Conservation (phyloP, 768 basidiomycete species). For the Trametes punicea region DNA sequence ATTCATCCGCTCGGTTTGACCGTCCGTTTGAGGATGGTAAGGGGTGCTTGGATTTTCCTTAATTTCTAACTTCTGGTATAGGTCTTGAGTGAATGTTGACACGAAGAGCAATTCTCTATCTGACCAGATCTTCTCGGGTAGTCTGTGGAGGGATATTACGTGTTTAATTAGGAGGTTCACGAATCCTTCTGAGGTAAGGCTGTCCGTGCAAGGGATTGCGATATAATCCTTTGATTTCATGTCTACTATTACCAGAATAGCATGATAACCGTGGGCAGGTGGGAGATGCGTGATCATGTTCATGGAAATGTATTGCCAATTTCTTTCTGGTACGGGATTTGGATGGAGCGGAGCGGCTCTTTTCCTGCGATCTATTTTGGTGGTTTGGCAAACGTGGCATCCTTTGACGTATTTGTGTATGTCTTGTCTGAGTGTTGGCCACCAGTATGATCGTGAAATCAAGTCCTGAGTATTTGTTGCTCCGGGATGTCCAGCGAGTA, state of each 20-base stretch:
- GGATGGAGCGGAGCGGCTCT: constrained; percentile 18
- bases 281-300: constrained; percentile 26
- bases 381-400: constrained; percentile 29
- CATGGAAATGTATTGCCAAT: constrained; percentile 9
- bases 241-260: constrained; percentile 20
- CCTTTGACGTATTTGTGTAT: constrained; percentile 27
- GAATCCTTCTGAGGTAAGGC: constrained; percentile 21
- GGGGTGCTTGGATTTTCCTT: constrained; percentile 35
- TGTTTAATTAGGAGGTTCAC: constrained; percentile 18
- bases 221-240: constrained; percentile 27
- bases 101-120: constrained; percentile 28
- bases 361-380: constrained; percentile 20
- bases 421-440: constrained; percentile 26
- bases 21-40: constrained; percentile 43
- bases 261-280: constrained; percentile 11
- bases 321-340: constrained; percentile 7
- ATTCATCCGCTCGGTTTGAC: constrained; percentile 40
- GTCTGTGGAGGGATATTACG: constrained; percentile 17
- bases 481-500: constrained; percentile 29
- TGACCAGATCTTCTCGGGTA: constrained; percentile 9
- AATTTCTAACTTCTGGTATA: constrained; percentile 32
- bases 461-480: constrained; percentile 24
- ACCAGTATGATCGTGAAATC: constrained; percentile 28
- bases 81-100: constrained; percentile 29
- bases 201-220: constrained; percentile 25